phyloP scores from a whole-genome alignment of 2,329 filamentous ascomycete genomes.

The Colletotrichum karsti region DNA sequence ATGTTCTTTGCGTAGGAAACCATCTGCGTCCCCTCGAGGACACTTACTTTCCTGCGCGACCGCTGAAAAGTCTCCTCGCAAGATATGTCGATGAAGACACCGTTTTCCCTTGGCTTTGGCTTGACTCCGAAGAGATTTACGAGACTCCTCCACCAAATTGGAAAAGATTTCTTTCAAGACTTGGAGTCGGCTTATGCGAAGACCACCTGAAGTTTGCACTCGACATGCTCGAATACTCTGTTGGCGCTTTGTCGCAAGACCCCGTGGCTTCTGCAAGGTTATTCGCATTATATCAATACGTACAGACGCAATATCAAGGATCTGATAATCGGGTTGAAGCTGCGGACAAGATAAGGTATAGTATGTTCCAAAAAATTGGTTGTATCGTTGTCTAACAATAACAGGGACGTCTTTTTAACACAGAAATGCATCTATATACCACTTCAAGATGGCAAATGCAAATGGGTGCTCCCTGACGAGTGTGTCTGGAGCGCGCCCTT shows the following conservation, averaged over 20 bases:
- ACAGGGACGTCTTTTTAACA: not conserved
- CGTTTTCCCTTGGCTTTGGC: not conserved
- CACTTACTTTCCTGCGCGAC: not conserved
- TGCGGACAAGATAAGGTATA: not conserved
- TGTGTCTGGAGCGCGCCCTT: slow-evolving; percentile 1
- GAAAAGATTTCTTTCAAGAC: not conserved
- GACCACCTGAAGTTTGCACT: slow-evolving; percentile 10
- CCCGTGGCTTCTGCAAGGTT: not conserved
- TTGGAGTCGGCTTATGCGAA: not conserved
- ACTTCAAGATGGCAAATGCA: not conserved
- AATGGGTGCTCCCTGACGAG: not conserved
- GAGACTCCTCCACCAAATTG: not conserved
- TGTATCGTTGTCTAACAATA: accelerated
- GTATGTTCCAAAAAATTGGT: accelerated
- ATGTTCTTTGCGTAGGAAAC: no score
- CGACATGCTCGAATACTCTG: not conserved
- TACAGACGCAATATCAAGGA: not conserved
- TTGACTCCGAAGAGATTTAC: not conserved
- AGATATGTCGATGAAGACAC: not conserved
- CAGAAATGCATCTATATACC: not conserved
- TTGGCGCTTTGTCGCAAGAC: not conserved
- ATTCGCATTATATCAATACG: not conserved
- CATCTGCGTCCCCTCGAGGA: not conserved
- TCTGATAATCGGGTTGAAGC: not conserved
- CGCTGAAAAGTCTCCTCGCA: not conserved